phyloP scores from a whole-genome alignment of 768 basidiomycete species.

The Amanita pallidorosea region DNA sequence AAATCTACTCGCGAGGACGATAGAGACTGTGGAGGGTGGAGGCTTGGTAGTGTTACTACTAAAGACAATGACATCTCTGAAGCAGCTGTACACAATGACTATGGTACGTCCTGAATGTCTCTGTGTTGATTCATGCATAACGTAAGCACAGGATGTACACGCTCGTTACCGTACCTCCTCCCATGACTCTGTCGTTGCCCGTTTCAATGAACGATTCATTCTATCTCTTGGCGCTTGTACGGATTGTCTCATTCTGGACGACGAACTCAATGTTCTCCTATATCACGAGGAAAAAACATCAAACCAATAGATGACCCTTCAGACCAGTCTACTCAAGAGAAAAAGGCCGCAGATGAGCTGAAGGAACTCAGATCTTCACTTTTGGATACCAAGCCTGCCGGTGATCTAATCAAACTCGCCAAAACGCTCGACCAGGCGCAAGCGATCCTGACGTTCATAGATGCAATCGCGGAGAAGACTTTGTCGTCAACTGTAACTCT shows the following conservation, averaged over 20 bases:
- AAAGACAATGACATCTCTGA: slow-evolving; percentile 90
- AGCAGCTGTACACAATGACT: slow-evolving; percentile 88
- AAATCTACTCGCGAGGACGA: slow-evolving; percentile 90
- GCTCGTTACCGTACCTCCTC: slow-evolving; percentile 87
- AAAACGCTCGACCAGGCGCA: slow-evolving; percentile 93
- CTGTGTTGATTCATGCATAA: background rate
- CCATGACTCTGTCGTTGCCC: slow-evolving; percentile 79
- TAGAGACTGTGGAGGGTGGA: slow-evolving; percentile 97
- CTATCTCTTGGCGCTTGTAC: slow-evolving; percentile 89
- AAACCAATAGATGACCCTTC: slow-evolving; percentile 41
- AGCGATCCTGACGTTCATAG: slow-evolving; percentile 88
- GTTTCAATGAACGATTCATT: slow-evolving; percentile 99
- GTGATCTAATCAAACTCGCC: slow-evolving; percentile 81
- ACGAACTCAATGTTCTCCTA: slow-evolving; percentile 94
- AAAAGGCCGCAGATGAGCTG: slow-evolving; percentile 49
- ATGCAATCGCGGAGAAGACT: slow-evolving; percentile 88
- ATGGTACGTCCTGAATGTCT: slow-evolving; percentile 32
- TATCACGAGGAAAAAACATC: slow-evolving; percentile 93
- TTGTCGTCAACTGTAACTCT: slow-evolving; percentile 91
- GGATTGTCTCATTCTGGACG: slow-evolving; percentile 91
- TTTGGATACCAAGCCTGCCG: slow-evolving; percentile 75
- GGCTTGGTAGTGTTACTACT: slow-evolving; percentile 80
- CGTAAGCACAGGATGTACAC: slow-evolving; percentile 75
- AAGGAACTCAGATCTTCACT: slow-evolving; percentile 70
- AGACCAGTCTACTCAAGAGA: slow-evolving; percentile 9